A percentile compares a stretch with the other conserved stretches of the same genome.
Evolutionary conservation across 306 rosid species (phyloP).

Genomic region (Comarum palustre): DNA sequence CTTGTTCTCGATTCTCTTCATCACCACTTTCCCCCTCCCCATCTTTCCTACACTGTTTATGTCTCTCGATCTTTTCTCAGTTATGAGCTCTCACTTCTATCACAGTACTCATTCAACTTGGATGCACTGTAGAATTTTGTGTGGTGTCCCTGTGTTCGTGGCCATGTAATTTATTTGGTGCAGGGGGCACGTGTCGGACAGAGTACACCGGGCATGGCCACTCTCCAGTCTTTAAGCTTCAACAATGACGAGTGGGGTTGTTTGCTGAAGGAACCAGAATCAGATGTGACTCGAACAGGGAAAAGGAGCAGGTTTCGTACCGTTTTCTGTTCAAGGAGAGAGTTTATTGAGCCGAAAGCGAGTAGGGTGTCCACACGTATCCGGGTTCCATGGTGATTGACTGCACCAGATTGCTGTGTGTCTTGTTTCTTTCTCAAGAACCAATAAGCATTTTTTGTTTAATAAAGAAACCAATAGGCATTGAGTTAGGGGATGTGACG

Average conservation of each 20-base stretch:
- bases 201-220: not conserved
- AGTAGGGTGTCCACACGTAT: not conserved
- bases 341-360: not conserved
- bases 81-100: not conserved
- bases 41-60: constrained; percentile 2
- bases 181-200: not conserved
- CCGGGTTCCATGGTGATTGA: not conserved
- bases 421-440: not conserved
- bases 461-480: too few species aligned
- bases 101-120: too few species aligned
- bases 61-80: not conserved
- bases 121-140: not conserved
- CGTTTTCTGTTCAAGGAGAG: not conserved
- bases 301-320: too few species aligned
- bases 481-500: too few species aligned
- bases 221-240: not conserved
- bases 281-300: not conserved
- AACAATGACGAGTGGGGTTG: constrained; percentile 2
- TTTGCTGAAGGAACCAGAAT: not conserved
- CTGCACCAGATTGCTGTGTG: not conserved
- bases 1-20: constrained; percentile 88
- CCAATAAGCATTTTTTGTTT: not conserved
- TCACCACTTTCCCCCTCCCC: constrained; percentile 83
- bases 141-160: not conserved
- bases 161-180: not conserved